These are phyloP conservation scores for Boehmeria nivea DNA, from an alignment of 306 rosid species.

Conservation along the genomic window DNA sequence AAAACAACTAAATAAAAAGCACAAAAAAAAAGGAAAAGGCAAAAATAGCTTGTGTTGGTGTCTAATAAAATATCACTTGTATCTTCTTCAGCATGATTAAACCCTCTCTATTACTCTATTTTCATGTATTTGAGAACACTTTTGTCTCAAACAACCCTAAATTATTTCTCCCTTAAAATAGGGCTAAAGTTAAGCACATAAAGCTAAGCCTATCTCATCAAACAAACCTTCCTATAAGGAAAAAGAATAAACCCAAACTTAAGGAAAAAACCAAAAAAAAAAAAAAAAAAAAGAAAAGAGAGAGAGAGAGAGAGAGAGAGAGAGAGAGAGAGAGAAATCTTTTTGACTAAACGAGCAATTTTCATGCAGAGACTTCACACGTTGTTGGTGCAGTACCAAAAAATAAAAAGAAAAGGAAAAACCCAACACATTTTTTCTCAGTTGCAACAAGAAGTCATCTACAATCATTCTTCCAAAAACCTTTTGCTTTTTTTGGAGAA, in stretches of 20 bases:
- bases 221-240: neutral
- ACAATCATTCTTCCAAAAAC: neutral
- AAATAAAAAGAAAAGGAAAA: neutral
- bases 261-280: neutral
- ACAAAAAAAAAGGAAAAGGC: neutral
- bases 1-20: too few relatives aligned
- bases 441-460: neutral
- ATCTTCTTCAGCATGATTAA: conserved; percentile 11
- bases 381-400: conserved; percentile 6
- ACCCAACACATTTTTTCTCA: neutral
- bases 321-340: too few relatives aligned
- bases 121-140: neutral
- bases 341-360: neutral
- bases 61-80: neutral
- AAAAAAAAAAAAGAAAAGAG: neutral
- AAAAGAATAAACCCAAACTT: neutral
- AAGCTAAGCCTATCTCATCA: neutral
- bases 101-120: conserved; percentile 1
- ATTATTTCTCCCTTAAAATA: conserved; percentile 4
- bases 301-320: too few relatives aligned
- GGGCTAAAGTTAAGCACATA: conserved; percentile 1
- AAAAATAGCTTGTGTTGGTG: neutral
- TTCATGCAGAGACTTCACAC: neutral
- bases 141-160: neutral
- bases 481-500: neutral